phyloP scores from a whole-genome alignment of 2,329 filamentous ascomycete genomes.

The Penicillium sp. region DNA sequence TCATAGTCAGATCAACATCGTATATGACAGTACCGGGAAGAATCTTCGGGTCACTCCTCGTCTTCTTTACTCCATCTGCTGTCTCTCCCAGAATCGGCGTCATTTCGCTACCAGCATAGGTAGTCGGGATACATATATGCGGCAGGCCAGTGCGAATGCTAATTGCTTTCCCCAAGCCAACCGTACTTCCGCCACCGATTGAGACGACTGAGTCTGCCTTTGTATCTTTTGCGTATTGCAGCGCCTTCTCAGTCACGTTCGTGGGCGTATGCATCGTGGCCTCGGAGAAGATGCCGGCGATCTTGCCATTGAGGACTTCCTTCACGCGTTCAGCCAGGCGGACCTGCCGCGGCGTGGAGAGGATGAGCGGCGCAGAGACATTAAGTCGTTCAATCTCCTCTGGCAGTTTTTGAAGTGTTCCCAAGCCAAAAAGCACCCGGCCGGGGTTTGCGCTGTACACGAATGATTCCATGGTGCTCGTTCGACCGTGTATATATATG shows the following conservation, averaged over 20 bases:
- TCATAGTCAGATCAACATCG: constrained; percentile 61
- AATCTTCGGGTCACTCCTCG: constrained; percentile 55
- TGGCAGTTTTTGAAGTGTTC: constrained; percentile 49
- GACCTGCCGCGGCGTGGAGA: constrained; percentile 54
- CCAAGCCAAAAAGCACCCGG: constrained; percentile 55
- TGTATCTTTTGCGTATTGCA: constrained; percentile 44
- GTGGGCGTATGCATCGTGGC: constrained; percentile 63
- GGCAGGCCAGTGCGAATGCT: constrained; percentile 51
- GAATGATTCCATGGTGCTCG: constrained; percentile 48
- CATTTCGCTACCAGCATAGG: constrained; percentile 61
- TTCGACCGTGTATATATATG: neutral
- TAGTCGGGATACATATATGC: constrained; percentile 60
- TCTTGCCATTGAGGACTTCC: constrained; percentile 41
- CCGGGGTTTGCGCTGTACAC: constrained; percentile 53
- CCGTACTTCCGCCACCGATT: constrained; percentile 61
- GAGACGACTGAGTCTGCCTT: constrained; percentile 56
- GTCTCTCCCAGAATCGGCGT: constrained; percentile 64
- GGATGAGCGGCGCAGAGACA: constrained; percentile 49
- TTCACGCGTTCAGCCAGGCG: constrained; percentile 45
- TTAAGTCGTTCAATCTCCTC: constrained; percentile 44
- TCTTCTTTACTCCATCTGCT: constrained; percentile 55
- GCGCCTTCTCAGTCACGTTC: constrained; percentile 54
- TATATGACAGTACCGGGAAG: constrained; percentile 60
- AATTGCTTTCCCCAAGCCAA: constrained; percentile 59
- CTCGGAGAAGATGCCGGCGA: constrained; percentile 52